These are phyloP conservation scores for Puccinia hordei DNA, from an alignment of 1,284 basidiomycete species.

Conservation along the genomic window DNA sequence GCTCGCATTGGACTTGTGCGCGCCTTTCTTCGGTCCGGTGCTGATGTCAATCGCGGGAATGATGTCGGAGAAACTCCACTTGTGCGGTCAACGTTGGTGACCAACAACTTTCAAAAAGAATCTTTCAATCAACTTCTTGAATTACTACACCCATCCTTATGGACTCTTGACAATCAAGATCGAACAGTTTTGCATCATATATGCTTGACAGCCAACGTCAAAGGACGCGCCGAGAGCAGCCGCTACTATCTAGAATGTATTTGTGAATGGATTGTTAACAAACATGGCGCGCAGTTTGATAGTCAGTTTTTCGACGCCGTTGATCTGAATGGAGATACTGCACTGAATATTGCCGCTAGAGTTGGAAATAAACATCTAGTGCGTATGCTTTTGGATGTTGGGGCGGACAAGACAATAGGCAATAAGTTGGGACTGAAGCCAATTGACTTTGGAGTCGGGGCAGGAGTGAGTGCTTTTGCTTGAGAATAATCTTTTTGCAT, in stretches of 20 bases:
- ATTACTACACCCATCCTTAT: conserved; percentile 71
- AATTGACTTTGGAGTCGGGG: conserved; percentile 89
- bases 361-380: conserved; percentile 89
- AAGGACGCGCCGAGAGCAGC: conserved; percentile 79
- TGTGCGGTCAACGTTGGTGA: conserved; percentile 86
- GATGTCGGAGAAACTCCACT: conserved; percentile 91
- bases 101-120: conserved; percentile 76
- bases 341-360: conserved; percentile 88
- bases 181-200: conserved; percentile 94
- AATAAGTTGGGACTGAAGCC: conserved; percentile 93
- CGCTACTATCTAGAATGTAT: conserved; percentile 90
- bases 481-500: background rate
- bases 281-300: conserved; percentile 66
- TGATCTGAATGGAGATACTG: conserved; percentile 95
- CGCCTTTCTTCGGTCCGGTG: conserved; percentile 69
- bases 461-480: conserved; percentile 66
- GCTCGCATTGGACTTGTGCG: conserved; percentile 69
- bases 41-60: conserved; percentile 86
- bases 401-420: conserved; percentile 84
- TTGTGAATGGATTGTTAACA: conserved; percentile 73
- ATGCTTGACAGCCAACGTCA: conserved; percentile 83
- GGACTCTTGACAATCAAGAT: conserved; percentile 85
- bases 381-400: conserved; percentile 83
- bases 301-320: conserved; percentile 79
- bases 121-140: conserved; percentile 71